Conservation (phyloP, 495 filamentous ascomycete species). For the Astrothelium subdiscretum region DNA sequence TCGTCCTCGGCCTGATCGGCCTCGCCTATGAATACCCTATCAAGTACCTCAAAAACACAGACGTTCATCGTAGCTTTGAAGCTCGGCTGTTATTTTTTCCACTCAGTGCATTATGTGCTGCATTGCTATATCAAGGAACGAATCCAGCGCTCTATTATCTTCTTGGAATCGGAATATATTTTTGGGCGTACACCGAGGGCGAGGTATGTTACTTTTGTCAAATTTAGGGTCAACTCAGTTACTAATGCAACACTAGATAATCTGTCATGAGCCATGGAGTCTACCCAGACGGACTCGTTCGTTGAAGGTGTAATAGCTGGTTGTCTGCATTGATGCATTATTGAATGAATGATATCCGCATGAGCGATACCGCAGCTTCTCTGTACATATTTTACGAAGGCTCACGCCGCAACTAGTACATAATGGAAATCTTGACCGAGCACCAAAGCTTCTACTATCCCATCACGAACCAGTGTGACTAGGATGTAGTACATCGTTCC, state of each 20-base stretch:
- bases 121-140: constrained; percentile 81
- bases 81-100: constrained; percentile 74
- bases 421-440: background rate
- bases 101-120: constrained; percentile 58
- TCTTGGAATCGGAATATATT: constrained; percentile 77
- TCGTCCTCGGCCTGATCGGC: constrained; percentile 74
- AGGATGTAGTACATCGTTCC: too few relatives aligned
- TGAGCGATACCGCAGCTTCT: background rate
- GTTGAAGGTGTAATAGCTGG: background rate
- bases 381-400: background rate
- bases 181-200: constrained; percentile 94
- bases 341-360: background rate
- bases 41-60: constrained; percentile 46
- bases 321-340: background rate
- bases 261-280: background rate
- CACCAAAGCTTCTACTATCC: too few relatives aligned
- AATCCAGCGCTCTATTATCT: constrained; percentile 89
- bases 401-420: background rate
- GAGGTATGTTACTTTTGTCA: constrained; percentile 51
- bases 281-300: background rate
- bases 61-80: constrained; percentile 78
- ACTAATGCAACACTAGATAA: background rate
- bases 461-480: too few relatives aligned
- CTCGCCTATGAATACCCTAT: constrained; percentile 91
- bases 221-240: background rate